Conservation (phyloP, 2,329 filamentous ascomycete species). For the Chaetomiaceae sp. region DNA sequence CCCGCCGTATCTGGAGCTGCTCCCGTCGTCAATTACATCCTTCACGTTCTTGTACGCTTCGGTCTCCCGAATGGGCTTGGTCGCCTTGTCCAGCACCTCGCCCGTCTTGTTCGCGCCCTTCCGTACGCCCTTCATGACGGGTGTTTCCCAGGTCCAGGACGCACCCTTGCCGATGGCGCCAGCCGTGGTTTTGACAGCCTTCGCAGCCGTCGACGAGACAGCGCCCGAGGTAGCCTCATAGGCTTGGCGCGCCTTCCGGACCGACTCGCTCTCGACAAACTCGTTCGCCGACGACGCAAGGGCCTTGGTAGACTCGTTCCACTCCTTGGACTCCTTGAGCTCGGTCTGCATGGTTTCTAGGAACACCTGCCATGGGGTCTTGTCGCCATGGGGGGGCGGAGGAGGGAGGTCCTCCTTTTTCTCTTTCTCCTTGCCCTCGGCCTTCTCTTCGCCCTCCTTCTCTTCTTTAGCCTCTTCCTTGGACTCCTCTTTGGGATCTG, state of each 20-base stretch:
- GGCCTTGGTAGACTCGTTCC: conserved; percentile 98
- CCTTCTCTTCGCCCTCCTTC: conserved; percentile 38
- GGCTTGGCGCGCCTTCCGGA: conserved; percentile 78
- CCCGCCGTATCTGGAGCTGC: conserved; percentile 90
- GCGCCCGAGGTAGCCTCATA: conserved; percentile 84
- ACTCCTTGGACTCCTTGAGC: conserved; percentile 96
- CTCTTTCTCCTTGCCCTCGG: conserved; percentile 51
- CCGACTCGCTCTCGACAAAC: conserved; percentile 87
- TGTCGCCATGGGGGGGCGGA: conserved; percentile 94
- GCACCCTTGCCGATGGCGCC: conserved; percentile 85
- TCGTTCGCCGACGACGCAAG: conserved; percentile 84
- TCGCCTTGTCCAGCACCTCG: conserved; percentile 87
- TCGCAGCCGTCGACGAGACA: conserved; percentile 71
- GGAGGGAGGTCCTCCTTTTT: conserved; percentile 70
- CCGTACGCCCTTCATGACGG: conserved; percentile 84
- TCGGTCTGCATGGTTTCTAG: conserved; percentile 91
- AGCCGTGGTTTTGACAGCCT: conserved; percentile 80
- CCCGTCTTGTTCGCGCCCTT: conserved; percentile 83
- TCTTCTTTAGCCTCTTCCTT: conserved; percentile 29
- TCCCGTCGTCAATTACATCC: conserved; percentile 93
- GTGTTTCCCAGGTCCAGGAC: conserved; percentile 95
- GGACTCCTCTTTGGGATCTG: conserved; percentile 30
- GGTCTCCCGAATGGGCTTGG: conserved; percentile 86
- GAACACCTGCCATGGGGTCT: conserved; percentile 98
- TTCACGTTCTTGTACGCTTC: conserved; percentile 94